Base-by-base conservation (phyloP, 1,139 yeast genomes). In the Suhomyces wounanorum region DNA sequence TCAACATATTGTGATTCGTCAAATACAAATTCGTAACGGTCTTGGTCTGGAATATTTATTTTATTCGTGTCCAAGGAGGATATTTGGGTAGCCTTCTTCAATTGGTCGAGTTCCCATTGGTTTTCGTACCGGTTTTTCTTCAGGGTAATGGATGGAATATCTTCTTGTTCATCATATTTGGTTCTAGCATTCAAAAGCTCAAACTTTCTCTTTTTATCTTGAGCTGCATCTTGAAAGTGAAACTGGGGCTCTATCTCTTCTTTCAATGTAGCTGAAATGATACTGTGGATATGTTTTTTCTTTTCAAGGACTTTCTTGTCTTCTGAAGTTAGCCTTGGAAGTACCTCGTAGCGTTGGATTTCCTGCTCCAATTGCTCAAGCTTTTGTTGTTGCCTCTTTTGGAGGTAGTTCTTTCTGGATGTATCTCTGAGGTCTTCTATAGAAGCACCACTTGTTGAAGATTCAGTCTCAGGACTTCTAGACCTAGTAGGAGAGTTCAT, bases 1-100 rank as follows among this genome's bases (percentile, higher is more conserved):
- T 86, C 83, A 31, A 90, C 85, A 58, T 80, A 81, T 55, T 89
- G 92, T 5, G 84, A 76, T 46, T 85, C 85, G 60, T 92, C 97
- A 72, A 89, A 90, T 1, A 91, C 96, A 66, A 81, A 91, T 26
- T 89, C 96, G 61, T 87, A 89, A 36, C 84, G 72, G 7, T 66
- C 79, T 74, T 75, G 73, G 16, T 75, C 76, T 0, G 79, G 75
- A 1, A 79, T 65, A 33, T 69, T 64, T 25, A 82, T 77, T 40
- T 77, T 80, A 59, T 81, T 85, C 3, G 75, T 67, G 37, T 68
- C 73, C n/a, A 43, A 33, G 1, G 51, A 13, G 4, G 55, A 45
- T 49, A 71, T 58, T 57, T 48, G 59, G 56, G 67, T 46, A 0
- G 87, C 86, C 53, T 79, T 78, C n/a, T 71, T 63, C 17, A 79